Percentiles rank a stretch among this genome's conserved stretches.
These are phyloP conservation scores for Termitomyces sp. DNA, from an alignment of 768 basidiomycete genomes.

Conservation along the genomic window DNA sequence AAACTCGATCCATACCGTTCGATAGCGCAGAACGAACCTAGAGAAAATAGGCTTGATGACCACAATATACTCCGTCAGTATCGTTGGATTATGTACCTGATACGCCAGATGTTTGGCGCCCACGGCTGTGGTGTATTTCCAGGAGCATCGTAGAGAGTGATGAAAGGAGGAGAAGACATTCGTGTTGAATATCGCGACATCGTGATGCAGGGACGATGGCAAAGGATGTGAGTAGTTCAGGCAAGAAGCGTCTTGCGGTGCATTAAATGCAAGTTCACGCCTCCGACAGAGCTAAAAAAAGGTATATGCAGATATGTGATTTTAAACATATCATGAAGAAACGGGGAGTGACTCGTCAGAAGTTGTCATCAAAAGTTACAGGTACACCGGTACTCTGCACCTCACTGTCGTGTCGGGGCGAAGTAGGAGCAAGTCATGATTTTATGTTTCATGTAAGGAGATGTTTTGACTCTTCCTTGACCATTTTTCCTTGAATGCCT, in stretches of 20 bases:
- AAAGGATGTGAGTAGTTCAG: neutral
- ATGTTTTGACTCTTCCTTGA: neutral
- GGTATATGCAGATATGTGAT: neutral
- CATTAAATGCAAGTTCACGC: slow-evolving; percentile 1
- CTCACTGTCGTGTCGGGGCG: neutral
- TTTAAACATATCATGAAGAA: neutral
- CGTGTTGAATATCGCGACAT: slow-evolving; percentile 16
- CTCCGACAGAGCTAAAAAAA: neutral
- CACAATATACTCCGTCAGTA: neutral
- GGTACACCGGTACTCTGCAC: neutral
- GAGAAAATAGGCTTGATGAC: neutral
- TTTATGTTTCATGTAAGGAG: neutral
- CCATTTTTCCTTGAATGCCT: neutral
- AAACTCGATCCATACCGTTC: slow-evolving; percentile 66
- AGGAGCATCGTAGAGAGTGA: slow-evolving; percentile 63
- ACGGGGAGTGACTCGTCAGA: slow-evolving; percentile 8
- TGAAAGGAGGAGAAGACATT: slow-evolving; percentile 32
- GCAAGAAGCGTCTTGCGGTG: neutral
- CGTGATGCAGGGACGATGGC: neutral
- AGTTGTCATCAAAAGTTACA: slow-evolving; percentile 7
- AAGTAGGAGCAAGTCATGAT: neutral
- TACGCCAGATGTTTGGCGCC: slow-evolving; percentile 73
- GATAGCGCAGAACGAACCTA: slow-evolving; percentile 67
- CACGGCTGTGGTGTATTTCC: slow-evolving; percentile 60
- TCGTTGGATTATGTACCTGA: slow-evolving; percentile 36